phyloP scores from a whole-genome alignment of 2,329 filamentous ascomycete species.

The Rutstroemia sp. region DNA sequence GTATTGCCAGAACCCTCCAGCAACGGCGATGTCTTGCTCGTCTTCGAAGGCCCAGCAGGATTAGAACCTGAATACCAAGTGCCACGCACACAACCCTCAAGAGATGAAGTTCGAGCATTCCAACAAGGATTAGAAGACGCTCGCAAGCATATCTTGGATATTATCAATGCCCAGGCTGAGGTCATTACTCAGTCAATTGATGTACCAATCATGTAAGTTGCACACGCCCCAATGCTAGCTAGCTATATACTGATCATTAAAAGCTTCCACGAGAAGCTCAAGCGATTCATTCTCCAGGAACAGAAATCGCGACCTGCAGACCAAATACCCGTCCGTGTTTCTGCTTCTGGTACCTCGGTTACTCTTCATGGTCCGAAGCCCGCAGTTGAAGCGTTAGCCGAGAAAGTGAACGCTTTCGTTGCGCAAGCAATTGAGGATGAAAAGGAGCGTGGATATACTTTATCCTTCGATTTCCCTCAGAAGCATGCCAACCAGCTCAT shows the following conservation, averaged over 20 bases:
- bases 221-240: no score
- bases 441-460: constrained; percentile 81
- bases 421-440: constrained; percentile 87
- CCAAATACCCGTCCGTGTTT: constrained; percentile 54
- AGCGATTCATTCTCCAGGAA: constrained; percentile 57
- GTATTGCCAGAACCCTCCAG: constrained; percentile 62
- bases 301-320: constrained; percentile 49
- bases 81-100: constrained; percentile 45
- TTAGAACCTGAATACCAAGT: constrained; percentile 42
- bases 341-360: constrained; percentile 51
- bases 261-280: constrained; percentile 55
- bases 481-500: constrained; percentile 85
- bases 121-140: constrained; percentile 49
- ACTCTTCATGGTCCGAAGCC: constrained; percentile 71
- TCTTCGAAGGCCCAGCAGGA: constrained; percentile 61
- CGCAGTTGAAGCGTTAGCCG: constrained; percentile 62
- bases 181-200: constrained; percentile 46
- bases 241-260: constrained; percentile 23
- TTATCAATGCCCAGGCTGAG: constrained; percentile 52
- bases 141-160: constrained; percentile 46
- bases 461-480: constrained; percentile 87
- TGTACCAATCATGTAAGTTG: constrained; percentile 47
- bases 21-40: constrained; percentile 55
- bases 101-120: constrained; percentile 44
- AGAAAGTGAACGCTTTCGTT: constrained; percentile 72